Evolutionary conservation across 192 early-diverging fungal species (phyloP).

Genomic region (Rhizophagus prolifer): DNA sequence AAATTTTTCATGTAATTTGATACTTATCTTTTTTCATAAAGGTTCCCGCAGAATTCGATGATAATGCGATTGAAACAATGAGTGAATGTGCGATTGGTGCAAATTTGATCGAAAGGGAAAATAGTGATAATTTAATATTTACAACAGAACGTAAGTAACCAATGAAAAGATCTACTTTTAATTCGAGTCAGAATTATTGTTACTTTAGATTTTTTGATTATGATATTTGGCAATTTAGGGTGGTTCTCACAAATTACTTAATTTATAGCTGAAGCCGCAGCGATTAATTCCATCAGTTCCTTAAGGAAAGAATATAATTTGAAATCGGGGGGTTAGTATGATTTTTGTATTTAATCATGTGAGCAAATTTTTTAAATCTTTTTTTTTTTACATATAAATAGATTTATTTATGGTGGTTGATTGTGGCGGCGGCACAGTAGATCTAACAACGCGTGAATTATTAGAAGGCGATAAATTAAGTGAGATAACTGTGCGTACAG

Average conservation of each 20-base stretch:
- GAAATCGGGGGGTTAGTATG: not conserved
- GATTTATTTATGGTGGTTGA: constrained; percentile 58
- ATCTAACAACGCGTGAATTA: constrained; percentile 41
- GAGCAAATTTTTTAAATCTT: not conserved
- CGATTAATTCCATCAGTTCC: not conserved
- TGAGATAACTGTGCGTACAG: not conserved
- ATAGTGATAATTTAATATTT: not conserved
- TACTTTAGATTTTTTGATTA: too few species aligned
- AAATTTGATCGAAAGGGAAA: not conserved
- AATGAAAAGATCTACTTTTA: too few species aligned
- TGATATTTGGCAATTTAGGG: not conserved
- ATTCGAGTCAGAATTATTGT: too few species aligned
- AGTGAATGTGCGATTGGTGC: not conserved
- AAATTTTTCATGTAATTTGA: not conserved
- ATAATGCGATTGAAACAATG: not conserved
- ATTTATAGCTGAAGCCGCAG: constrained; percentile 12
- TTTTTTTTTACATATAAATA: not conserved
- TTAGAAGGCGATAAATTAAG: not conserved
- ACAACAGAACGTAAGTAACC: not conserved
- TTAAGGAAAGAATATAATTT: not conserved
- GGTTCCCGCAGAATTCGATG: not conserved
- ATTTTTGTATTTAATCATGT: not conserved
- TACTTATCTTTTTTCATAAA: not conserved
- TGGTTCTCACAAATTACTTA: not conserved
- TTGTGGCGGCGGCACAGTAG: constrained; percentile 59